phyloP scores from a whole-genome alignment of 2,329 filamentous ascomycete species.

The Aspergillus awamori region DNA sequence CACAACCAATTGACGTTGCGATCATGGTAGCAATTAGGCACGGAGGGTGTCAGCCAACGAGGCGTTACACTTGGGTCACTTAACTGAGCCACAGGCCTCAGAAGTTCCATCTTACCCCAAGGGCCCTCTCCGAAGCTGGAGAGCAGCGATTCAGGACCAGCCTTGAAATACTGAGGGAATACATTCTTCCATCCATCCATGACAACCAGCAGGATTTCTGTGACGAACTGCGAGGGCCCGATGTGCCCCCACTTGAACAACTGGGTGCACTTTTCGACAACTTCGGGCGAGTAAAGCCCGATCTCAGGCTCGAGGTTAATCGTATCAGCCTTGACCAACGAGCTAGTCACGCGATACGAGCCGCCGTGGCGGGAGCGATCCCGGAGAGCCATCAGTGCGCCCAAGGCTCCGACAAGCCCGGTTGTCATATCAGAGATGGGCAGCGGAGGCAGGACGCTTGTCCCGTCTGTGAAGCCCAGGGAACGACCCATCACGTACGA shows the following conservation, averaged over 20 bases:
- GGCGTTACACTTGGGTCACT: not conserved
- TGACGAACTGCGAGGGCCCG: not conserved
- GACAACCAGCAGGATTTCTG: not conserved
- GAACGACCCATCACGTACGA: slow-evolving; percentile 42
- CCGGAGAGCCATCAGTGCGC: slow-evolving; percentile 20
- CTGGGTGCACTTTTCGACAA: not conserved
- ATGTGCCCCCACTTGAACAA: not conserved
- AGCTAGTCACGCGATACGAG: slow-evolving; percentile 31
- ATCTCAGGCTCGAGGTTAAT: slow-evolving; percentile 36
- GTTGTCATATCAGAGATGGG: slow-evolving; percentile 30
- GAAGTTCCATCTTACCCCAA: not conserved
- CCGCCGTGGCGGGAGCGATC: slow-evolving; percentile 24
- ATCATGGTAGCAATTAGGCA: not conserved
- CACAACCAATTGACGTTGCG: not conserved
- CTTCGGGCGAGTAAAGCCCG: slow-evolving; percentile 16
- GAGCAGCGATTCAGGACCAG: not conserved
- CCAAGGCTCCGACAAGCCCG: slow-evolving; percentile 25
- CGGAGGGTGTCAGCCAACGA: not conserved
- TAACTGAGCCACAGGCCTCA: not conserved
- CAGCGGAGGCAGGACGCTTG: slow-evolving; percentile 24
- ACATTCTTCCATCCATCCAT: slow-evolving; percentile 1
- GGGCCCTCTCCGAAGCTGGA: not conserved
- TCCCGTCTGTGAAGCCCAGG: slow-evolving; percentile 27
- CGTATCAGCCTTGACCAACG: slow-evolving; percentile 35
- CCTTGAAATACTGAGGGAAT: not conserved